A percentile compares a stretch with the other conserved stretches of the same genome.
Evolutionary conservation across 2,329 filamentous ascomycete species (phyloP).

Genomic region (Botrytis squamosa): DNA sequence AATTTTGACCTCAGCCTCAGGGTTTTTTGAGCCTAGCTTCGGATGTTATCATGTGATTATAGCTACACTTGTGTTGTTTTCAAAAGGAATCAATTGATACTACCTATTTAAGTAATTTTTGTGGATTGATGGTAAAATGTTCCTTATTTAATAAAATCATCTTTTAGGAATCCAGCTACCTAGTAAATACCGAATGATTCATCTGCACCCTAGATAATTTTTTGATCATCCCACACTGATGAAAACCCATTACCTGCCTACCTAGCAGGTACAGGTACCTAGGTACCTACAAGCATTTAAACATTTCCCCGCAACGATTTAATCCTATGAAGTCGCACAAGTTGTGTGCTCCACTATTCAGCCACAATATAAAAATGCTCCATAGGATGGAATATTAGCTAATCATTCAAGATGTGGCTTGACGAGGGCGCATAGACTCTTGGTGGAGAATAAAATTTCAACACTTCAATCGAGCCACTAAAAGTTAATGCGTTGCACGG

Average conservation of each 20-base stretch:
- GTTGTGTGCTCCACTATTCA: not conserved
- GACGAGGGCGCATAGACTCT: not conserved
- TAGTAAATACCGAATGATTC: not conserved
- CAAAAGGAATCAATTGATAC: not conserved
- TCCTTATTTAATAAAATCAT: not conserved
- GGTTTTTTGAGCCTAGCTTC: not conserved
- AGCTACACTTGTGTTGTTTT: not conserved
- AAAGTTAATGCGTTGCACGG: not conserved
- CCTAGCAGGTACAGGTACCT: not conserved
- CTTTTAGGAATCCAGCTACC: not conserved
- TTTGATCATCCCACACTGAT: not conserved
- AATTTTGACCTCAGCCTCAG: not conserved
- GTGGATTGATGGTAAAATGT: not conserved
- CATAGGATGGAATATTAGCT: not conserved
- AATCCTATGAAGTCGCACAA: not conserved
- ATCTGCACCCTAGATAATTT: not conserved
- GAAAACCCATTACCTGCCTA: not conserved
- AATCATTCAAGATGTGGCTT: slow-evolving; percentile 4
- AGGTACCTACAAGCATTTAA: not conserved
- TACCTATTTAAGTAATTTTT: not conserved
- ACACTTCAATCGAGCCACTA: not conserved
- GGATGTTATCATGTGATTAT: not conserved
- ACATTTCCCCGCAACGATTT: not conserved
- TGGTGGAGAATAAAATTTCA: not conserved
- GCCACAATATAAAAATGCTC: not conserved